Percentiles rank a stretch among this genome's conserved stretches.
Evolutionary conservation across 2,329 filamentous ascomycete species (phyloP).

Genomic region (Paecilomyces fulvus): DNA sequence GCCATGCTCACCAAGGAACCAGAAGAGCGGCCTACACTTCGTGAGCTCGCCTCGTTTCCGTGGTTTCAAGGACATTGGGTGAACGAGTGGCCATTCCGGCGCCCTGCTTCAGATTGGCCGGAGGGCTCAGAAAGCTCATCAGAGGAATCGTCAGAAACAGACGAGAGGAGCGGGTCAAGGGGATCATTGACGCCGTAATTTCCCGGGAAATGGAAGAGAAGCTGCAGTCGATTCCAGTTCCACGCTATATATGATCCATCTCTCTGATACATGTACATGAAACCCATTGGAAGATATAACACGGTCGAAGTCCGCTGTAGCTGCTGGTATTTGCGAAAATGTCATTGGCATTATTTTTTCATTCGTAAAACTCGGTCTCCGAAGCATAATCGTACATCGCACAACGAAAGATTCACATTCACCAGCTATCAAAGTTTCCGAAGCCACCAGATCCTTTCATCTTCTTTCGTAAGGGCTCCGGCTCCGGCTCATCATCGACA

Average conservation of each 20-base stretch:
- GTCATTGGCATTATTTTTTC: neutral
- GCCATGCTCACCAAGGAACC: slow-evolving; percentile 15
- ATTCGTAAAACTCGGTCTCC: neutral
- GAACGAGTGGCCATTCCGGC: slow-evolving; percentile 4
- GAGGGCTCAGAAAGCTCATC: neutral
- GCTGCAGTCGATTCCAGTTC: too few species aligned
- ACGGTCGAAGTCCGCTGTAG: neutral
- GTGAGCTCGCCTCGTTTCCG: slow-evolving; percentile 15
- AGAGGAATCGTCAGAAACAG: neutral
- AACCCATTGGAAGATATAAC: neutral
- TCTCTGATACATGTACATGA: neutral
- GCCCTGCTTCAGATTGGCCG: neutral
- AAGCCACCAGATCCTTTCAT: slow-evolving; percentile 63
- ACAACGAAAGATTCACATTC: slow-evolving; percentile 15
- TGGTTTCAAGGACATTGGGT: slow-evolving; percentile 18
- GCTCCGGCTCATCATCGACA: slow-evolving; percentile 54
- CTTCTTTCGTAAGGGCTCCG: slow-evolving; percentile 72
- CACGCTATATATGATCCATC: neutral
- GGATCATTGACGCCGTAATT: neutral
- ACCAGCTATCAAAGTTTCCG: slow-evolving; percentile 94
- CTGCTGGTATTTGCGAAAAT: neutral
- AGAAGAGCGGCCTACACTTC: slow-evolving; percentile 14
- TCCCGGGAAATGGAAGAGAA: neutral
- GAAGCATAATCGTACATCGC: neutral
- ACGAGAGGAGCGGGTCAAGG: neutral